Conservation (phyloP, 2,329 filamentous ascomycete genomes). For the Botrytis paeoniae region DNA sequence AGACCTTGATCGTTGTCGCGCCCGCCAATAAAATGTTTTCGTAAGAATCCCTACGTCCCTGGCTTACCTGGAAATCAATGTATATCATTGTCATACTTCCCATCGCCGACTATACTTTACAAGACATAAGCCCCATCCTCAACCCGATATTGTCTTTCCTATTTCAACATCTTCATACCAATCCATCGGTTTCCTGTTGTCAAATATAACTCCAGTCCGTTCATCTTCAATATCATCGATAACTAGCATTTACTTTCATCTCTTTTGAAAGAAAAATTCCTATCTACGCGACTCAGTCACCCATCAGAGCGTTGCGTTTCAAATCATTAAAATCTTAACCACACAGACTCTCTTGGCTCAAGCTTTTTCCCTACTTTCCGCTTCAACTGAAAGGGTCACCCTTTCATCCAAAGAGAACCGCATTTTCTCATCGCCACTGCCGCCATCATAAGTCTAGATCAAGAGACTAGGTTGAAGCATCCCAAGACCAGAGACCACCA, state of each 20-base stretch:
- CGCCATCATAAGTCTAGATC: slow-evolving; percentile 17
- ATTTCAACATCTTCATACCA: slow-evolving; percentile 18
- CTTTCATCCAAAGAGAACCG: slow-evolving; percentile 14
- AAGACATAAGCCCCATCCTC: slow-evolving; percentile 20
- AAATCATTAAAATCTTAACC: neutral
- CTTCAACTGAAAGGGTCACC: slow-evolving; percentile 13
- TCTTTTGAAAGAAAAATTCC: slow-evolving; percentile 1
- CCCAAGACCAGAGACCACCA: slow-evolving; percentile 6
- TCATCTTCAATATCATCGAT: slow-evolving; percentile 10
- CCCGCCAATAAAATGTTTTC: slow-evolving; percentile 22
- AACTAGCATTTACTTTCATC: neutral
- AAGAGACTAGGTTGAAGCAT: slow-evolving; percentile 2
- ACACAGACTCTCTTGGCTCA: slow-evolving; percentile 12
- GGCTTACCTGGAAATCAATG: slow-evolving; percentile 16
- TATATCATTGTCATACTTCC: slow-evolving; percentile 22
- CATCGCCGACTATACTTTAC: slow-evolving; percentile 19
- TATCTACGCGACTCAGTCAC: slow-evolving; percentile 8
- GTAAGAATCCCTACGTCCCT: slow-evolving; percentile 17
- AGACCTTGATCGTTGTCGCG: slow-evolving; percentile 20
- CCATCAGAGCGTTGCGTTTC: slow-evolving; percentile 14
- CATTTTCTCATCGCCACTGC: slow-evolving; percentile 9
- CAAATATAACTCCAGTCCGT: slow-evolving; percentile 7
- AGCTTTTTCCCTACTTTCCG: neutral
- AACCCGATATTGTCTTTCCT: slow-evolving; percentile 11
- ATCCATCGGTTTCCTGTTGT: slow-evolving; percentile 10